Percentiles rank a stretch among this genome's conserved stretches.
Evolutionary conservation across 768 basidiomycete species (phyloP).

Genomic region (Basidioascus undulatus): DNA sequence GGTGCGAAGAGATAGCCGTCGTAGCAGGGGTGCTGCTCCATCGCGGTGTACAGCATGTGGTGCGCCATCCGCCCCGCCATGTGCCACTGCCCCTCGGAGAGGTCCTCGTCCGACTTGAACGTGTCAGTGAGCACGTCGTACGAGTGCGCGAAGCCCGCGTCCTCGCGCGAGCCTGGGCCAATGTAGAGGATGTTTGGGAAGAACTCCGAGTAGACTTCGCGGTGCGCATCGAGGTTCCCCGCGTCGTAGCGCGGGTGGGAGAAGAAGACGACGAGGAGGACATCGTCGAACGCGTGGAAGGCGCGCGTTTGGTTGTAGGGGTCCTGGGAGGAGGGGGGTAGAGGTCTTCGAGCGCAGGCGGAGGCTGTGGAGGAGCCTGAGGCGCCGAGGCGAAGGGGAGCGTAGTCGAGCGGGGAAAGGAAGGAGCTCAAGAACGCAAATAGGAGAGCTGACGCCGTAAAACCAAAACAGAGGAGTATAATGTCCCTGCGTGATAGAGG

Average conservation of each 20-base stretch:
- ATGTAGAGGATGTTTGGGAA: constrained; percentile 32
- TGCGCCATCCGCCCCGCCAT: constrained; percentile 31
- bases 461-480: no score
- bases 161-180: constrained; percentile 26
- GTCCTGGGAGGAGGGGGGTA: constrained; percentile 6
- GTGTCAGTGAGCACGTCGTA: constrained; percentile 29
- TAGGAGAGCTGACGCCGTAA: no score
- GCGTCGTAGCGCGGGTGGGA: constrained; percentile 27
- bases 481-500: no score
- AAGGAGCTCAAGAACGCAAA: no score
- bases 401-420: no score
- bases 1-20: constrained; percentile 31
- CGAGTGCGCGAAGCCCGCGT: constrained; percentile 26
- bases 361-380: no score
- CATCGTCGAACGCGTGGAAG: constrained; percentile 22
- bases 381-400: no score
- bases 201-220: constrained; percentile 25
- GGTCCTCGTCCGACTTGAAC: constrained; percentile 25
- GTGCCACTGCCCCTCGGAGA: constrained; percentile 14
- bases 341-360: constrained; percentile 15
- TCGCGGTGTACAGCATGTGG: constrained; percentile 29
- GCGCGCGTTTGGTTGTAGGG: constrained; percentile 10
- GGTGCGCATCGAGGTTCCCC: constrained; percentile 27
- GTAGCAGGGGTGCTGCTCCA: constrained; percentile 25
- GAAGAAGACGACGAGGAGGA: constrained; percentile 28